Evolutionary conservation across 2,329 filamentous ascomycete species (phyloP).

Genomic region (Escovopsis sp.): DNA sequence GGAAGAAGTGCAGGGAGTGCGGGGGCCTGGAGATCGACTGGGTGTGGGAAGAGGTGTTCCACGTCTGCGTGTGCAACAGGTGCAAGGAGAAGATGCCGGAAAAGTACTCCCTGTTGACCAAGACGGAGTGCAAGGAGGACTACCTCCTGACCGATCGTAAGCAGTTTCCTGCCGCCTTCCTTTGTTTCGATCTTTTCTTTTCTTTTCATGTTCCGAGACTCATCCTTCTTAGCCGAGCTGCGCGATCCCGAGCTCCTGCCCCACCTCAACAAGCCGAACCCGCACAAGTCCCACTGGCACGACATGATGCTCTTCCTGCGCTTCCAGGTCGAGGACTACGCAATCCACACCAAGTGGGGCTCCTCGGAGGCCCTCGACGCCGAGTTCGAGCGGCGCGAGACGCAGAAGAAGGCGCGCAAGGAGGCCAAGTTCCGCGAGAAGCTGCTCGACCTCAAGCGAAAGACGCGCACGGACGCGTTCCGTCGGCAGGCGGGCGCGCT

Average conservation of each 20-base stretch:
- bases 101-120: conserved; percentile 88
- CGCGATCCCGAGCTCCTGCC: conserved; percentile 75
- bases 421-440: conserved; percentile 87
- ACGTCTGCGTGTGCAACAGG: conserved; percentile 55
- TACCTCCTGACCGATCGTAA: conserved; percentile 84
- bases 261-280: conserved; percentile 79
- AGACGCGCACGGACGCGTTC: conserved; percentile 83
- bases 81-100: conserved; percentile 88
- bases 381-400: conserved; percentile 69
- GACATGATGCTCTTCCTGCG: conserved; percentile 97
- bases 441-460: conserved; percentile 78
- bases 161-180: conserved; percentile 17
- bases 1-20: conserved; percentile 75
- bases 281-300: conserved; percentile 91
- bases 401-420: conserved; percentile 70
- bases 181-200: not conserved
- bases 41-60: conserved; percentile 81
- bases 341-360: conserved; percentile 83
- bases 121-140: conserved; percentile 91
- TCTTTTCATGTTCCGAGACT: not conserved
- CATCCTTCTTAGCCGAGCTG: conserved; percentile 54
- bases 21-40: conserved; percentile 77
- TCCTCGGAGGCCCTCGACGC: conserved; percentile 71
- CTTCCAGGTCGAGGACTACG: conserved; percentile 89
- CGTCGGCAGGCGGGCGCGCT: conserved; percentile 51